Percentiles rank a stretch among this genome's conserved stretches.
Evolutionary conservation across 345 rosid species (phyloP).

Genomic region (Hibiscus tridactylites): DNA sequence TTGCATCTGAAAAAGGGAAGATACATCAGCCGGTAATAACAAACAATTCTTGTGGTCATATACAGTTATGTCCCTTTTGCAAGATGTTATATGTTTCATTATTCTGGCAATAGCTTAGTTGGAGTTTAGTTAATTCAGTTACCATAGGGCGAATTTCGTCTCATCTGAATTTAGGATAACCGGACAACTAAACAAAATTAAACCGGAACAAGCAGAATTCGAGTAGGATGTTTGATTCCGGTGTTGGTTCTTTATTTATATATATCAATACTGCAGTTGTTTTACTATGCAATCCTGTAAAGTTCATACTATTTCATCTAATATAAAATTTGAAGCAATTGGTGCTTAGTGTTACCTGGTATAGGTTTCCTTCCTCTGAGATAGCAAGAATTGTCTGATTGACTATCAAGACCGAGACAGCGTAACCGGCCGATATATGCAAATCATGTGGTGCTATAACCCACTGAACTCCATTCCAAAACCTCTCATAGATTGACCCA

Average conservation of each 20-base stretch:
- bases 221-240: background rate
- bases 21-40: background rate
- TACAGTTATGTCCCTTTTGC: no score
- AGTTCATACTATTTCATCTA: background rate
- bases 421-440: slow-evolving; percentile 35
- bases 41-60: background rate
- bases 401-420: slow-evolving; percentile 36
- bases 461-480: slow-evolving; percentile 77
- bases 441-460: slow-evolving; percentile 61
- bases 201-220: background rate
- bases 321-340: background rate
- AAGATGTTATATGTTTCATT: no score
- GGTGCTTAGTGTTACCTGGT: slow-evolving; percentile 35
- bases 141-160: no score
- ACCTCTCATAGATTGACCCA: slow-evolving; percentile 60
- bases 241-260: background rate
- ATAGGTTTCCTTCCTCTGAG: slow-evolving; percentile 47
- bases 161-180: no score
- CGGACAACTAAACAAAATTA: no score
- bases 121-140: no score
- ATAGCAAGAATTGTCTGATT: slow-evolving; percentile 60
- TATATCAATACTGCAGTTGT: no score
- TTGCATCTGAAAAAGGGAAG: slow-evolving; percentile 34
- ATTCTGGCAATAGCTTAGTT: no score
- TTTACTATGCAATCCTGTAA: background rate